phyloP scores from a whole-genome alignment of 2,329 filamentous ascomycete genomes.

The Ceratocystis smalleyi region DNA sequence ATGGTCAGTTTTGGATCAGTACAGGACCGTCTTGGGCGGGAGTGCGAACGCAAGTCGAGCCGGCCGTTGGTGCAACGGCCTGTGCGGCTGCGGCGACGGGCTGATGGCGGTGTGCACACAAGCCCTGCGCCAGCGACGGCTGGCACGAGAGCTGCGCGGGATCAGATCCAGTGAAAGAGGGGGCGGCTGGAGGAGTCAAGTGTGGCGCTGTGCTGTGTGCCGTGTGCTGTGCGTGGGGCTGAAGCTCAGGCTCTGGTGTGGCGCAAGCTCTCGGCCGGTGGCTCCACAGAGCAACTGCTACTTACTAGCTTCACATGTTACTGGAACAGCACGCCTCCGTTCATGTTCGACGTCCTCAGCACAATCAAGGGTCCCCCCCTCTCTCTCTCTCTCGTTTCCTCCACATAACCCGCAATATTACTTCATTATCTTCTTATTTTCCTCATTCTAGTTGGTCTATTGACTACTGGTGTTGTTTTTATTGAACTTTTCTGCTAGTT shows the following conservation, averaged over 20 bases:
- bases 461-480: not conserved
- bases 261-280: not conserved
- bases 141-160: not conserved
- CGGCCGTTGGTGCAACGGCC: slow-evolving; percentile 1
- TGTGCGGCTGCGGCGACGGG: slow-evolving; percentile 1
- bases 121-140: not conserved
- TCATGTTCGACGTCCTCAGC: too few species aligned
- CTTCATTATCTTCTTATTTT: too few species aligned
- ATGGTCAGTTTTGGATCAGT: slow-evolving; percentile 3
- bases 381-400: too few species aligned
- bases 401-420: too few species aligned
- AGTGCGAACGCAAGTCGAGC: not conserved
- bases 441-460: not conserved
- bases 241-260: not conserved
- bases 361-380: too few species aligned
- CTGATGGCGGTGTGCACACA: not conserved
- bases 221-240: not conserved
- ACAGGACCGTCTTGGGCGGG: not conserved
- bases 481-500: not conserved
- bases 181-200: not conserved
- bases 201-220: not conserved
- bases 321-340: too few species aligned
- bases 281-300: too few species aligned
- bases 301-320: too few species aligned
- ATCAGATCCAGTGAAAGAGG: not conserved